phyloP scores from a whole-genome alignment of 2,329 filamentous ascomycete genomes.

The Cadophora sp. region DNA sequence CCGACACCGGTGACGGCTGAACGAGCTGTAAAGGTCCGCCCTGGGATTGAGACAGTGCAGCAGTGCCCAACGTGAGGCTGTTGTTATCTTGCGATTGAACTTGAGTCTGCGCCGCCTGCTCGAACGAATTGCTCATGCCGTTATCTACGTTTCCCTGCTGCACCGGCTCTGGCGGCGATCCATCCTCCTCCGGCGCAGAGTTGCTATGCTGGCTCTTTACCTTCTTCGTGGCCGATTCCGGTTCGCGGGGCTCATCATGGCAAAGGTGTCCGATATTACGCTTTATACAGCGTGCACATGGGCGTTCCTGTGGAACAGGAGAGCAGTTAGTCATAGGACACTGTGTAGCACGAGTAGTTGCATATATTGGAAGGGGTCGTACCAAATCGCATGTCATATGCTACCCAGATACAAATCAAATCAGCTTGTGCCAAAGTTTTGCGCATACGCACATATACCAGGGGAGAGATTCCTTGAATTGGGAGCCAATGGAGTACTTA shows the following conservation, averaged over 20 bases:
- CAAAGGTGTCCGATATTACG: slow-evolving; percentile 98
- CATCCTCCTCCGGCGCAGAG: slow-evolving; percentile 65
- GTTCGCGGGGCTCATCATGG: slow-evolving; percentile 94
- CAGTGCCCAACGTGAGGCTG: slow-evolving; percentile 48
- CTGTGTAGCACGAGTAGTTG: slow-evolving; percentile 43
- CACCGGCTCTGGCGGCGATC: slow-evolving; percentile 59
- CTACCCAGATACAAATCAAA: slow-evolving; percentile 54
- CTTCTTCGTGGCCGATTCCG: slow-evolving; percentile 72
- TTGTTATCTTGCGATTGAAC: slow-evolving; percentile 52
- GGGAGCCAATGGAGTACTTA: slow-evolving; percentile 62
- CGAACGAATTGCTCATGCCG: slow-evolving; percentile 61
- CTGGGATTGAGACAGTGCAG: slow-evolving; percentile 48
- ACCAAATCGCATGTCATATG: slow-evolving; percentile 94
- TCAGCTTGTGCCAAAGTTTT: slow-evolving; percentile 46
- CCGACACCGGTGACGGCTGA: slow-evolving; percentile 73
- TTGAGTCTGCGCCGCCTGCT: slow-evolving; percentile 51
- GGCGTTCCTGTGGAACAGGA: slow-evolving; percentile 73
- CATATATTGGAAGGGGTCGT: slow-evolving; percentile 52
- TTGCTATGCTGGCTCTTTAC: slow-evolving; percentile 69
- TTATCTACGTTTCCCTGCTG: slow-evolving; percentile 53
- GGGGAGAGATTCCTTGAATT: slow-evolving; percentile 39
- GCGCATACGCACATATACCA: slow-evolving; percentile 43
- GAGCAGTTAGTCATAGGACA: slow-evolving; percentile 42
- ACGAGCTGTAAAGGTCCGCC: slow-evolving; percentile 70
- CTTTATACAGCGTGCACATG: slow-evolving; percentile 97